Percentiles rank a stretch among this genome's conserved stretches.
phyloP scores from a whole-genome alignment of 176 grass and related monocot species.

The Phragmites australis region DNA sequence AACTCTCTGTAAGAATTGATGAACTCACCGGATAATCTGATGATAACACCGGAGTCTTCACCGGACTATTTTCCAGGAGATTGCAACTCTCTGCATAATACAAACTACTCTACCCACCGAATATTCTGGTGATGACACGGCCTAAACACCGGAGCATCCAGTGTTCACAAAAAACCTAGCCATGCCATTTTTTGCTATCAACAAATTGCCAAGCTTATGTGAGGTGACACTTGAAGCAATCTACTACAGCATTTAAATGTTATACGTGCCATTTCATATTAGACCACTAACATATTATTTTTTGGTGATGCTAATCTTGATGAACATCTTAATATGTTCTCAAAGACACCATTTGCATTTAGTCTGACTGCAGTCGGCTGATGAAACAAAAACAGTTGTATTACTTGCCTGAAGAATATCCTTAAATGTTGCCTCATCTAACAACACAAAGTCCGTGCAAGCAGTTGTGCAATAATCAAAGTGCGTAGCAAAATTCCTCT shows the following conservation, averaged over 20 bases:
- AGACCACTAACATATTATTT: background rate
- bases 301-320: constrained; percentile 32
- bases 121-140: too few relatives aligned
- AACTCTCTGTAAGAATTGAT: too few relatives aligned
- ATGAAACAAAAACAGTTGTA: constrained; percentile 27
- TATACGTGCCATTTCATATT: background rate
- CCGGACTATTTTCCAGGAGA: too few relatives aligned
- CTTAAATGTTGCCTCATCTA: constrained; percentile 86
- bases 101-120: too few relatives aligned
- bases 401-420: constrained; percentile 87
- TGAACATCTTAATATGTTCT: constrained; percentile 35
- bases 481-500: constrained; percentile 78
- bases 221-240: constrained; percentile 15
- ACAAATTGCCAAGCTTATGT: background rate
- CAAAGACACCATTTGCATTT: constrained; percentile 6
- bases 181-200: too few relatives aligned
- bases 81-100: too few relatives aligned
- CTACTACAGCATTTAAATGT: constrained; percentile 29
- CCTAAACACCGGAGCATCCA: too few relatives aligned
- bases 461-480: constrained; percentile 98
- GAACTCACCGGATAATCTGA: too few relatives aligned
- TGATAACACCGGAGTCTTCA: too few relatives aligned
- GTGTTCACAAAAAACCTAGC: too few relatives aligned
- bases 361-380: constrained; percentile 4
- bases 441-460: constrained; percentile 74